Base-by-base conservation (phyloP, 2,329 filamentous ascomycete species). In the Curvularia spicifera region DNA sequence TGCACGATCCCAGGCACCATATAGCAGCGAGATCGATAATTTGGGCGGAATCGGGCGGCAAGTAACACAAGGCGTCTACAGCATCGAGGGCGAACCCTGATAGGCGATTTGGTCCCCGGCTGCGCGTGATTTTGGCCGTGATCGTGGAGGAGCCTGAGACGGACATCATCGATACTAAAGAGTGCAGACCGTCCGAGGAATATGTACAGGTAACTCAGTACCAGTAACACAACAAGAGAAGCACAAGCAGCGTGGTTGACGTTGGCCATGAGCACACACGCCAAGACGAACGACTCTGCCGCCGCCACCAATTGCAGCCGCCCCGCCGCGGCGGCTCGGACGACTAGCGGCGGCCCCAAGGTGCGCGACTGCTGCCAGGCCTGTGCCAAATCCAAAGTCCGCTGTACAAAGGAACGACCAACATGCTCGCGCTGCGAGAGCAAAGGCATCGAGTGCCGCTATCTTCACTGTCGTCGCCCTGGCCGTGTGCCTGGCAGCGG, bases 351-450 rank as follows among this genome's bases (percentile, higher is more conserved):
- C 18, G 47, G 47, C 26, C 51, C 28, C 9, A 59, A 59, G 42
- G 37, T 59, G 51, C 56, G 56, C 24, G 51, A 53, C 56, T 54
- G 56, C 33, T 59, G 56, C 39, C 51, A 59, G 51, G 26, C 56
- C 18, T 59, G 56, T 31, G 56, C 56, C 24, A 26, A 44, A 28
- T 59, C 56, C 15, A 59, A 59, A 31, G 46, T 59, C 22, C 37
- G 51, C 4, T 59, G 56, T 18, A 59, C 56, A 26, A 59, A 59
- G 31, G 51, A 59, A 20, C 50, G 47, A 8, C 56, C 56, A 6
- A 37, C 56, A 5, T 58, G 56, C 37, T 58, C 50, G 18, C 50
- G 56, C 37, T 58, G 56, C 24, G 56, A 58, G n/a, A 58, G 31
- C 4, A 53, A 52, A 37, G 56, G 49, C 31, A 50, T 58, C 22